A percentile compares a stretch with the other conserved stretches of the same genome.
These are phyloP conservation scores for Boehmeria nivea DNA, from an alignment of 306 rosid genomes.

Conservation along the genomic window DNA sequence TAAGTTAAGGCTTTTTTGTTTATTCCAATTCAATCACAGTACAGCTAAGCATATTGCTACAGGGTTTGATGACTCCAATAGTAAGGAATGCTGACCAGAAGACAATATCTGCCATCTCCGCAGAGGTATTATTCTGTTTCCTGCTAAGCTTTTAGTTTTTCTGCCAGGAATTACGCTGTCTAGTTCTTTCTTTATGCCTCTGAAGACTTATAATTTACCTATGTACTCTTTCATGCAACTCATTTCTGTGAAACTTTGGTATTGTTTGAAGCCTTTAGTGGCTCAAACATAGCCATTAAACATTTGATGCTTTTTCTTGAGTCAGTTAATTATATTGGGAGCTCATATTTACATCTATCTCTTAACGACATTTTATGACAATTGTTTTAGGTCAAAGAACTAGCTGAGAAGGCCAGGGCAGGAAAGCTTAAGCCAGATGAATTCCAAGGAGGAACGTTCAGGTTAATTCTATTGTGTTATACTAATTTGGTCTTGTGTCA, in stretches of 20 bases:
- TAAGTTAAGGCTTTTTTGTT: background rate
- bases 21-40: conserved; percentile 18
- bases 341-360: conserved; percentile 2
- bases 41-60: conserved; percentile 23
- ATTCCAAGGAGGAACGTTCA: conserved; percentile 95
- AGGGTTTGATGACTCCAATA: conserved; percentile 99
- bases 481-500: conserved; percentile 11
- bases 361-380: conserved; percentile 2
- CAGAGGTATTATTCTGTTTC: conserved; percentile 50
- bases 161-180: background rate
- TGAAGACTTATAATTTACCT: no score
- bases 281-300: no score
- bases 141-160: background rate
- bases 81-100: conserved; percentile 90
- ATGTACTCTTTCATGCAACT: no score
- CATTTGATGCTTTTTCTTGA: no score
- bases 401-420: conserved; percentile 82
- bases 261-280: no score
- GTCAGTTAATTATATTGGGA: no score
- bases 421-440: conserved; percentile 88
- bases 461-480: conserved; percentile 47
- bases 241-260: no score
- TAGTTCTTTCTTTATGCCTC: background rate
- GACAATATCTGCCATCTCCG: conserved; percentile 74
- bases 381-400: conserved; percentile 67